These are phyloP conservation scores for Barnettozyma sucrosica DNA, from an alignment of 805 yeast species.

Conservation along the genomic window DNA sequence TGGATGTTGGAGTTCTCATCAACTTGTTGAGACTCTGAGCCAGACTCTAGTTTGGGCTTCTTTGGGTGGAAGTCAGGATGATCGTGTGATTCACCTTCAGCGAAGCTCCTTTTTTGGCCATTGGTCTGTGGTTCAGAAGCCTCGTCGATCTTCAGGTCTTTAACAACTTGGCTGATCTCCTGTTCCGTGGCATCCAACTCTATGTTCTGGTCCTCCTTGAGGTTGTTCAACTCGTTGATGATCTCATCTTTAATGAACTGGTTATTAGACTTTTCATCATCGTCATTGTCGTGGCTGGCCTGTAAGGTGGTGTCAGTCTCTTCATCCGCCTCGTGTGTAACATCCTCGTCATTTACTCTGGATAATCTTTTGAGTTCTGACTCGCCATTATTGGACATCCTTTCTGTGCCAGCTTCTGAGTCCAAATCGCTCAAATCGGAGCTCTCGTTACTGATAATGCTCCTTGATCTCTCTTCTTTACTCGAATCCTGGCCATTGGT, in stretches of 20 bases:
- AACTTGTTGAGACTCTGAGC: constrained; percentile 8
- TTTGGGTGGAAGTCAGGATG: constrained; percentile 12
- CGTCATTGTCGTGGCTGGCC: constrained; percentile 11
- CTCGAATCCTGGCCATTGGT: background rate
- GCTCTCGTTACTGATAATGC: constrained; percentile 24
- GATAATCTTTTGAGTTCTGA: constrained; percentile 40
- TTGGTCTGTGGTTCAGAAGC: background rate
- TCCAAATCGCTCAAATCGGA: constrained; percentile 54
- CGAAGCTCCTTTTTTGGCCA: constrained; percentile 12
- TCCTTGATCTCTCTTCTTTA: constrained; percentile 13
- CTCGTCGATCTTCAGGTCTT: constrained; percentile 10
- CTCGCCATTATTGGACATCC: constrained; percentile 48
- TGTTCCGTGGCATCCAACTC: constrained; percentile 21
- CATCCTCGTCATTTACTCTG: constrained; percentile 12
- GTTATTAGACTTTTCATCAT: constrained; percentile 16
- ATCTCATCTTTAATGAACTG: constrained; percentile 22
- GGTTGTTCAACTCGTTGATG: constrained; percentile 16
- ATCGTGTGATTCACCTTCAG: constrained; percentile 19
- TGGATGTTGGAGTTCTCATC: constrained; percentile 12
- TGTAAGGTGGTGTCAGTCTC: constrained; percentile 14
- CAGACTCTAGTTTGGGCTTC: constrained; percentile 17
- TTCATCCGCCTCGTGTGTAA: constrained; percentile 20
- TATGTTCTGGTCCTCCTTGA: constrained; percentile 18
- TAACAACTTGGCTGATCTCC: constrained; percentile 20
- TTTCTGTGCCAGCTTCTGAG: constrained; percentile 91